These are phyloP conservation scores for Cinchona pubescens DNA, from an alignment of 257 asterid species.

Conservation along the genomic window DNA sequence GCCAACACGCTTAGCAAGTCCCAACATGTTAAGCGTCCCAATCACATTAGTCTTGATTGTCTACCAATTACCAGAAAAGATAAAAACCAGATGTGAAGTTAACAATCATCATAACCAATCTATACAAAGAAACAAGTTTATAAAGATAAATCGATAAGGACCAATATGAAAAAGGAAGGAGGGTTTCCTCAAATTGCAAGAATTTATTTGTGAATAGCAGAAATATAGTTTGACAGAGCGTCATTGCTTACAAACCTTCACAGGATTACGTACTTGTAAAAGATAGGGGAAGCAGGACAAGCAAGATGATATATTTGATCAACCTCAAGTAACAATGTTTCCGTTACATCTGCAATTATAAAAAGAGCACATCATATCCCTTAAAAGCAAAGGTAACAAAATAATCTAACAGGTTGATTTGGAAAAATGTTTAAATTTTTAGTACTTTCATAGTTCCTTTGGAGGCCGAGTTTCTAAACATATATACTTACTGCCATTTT, in stretches of 20 bases:
- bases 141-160: background rate
- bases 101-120: background rate
- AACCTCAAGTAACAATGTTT: constrained; percentile 78
- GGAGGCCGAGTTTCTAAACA: background rate
- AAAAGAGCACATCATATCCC: background rate
- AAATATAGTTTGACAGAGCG: background rate
- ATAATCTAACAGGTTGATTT: background rate
- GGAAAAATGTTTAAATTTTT: background rate
- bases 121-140: background rate
- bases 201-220: background rate
- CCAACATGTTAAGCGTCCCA: constrained; percentile 95
- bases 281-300: constrained; percentile 99
- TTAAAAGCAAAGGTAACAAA: background rate
- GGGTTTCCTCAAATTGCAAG: background rate
- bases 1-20: constrained; percentile 98
- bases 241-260: constrained; percentile 53
- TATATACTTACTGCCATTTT: background rate
- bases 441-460: background rate
- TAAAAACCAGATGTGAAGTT: constrained; percentile 1
- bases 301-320: constrained; percentile 98
- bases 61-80: constrained; percentile 32
- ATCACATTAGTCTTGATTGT: constrained; percentile 95
- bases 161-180: background rate
- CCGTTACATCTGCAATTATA: constrained; percentile 71
- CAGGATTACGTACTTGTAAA: constrained; percentile 96